Evolutionary conservation across 352 stramenopile species (phyloP).

Genomic region (Pythium phragmitis): DNA sequence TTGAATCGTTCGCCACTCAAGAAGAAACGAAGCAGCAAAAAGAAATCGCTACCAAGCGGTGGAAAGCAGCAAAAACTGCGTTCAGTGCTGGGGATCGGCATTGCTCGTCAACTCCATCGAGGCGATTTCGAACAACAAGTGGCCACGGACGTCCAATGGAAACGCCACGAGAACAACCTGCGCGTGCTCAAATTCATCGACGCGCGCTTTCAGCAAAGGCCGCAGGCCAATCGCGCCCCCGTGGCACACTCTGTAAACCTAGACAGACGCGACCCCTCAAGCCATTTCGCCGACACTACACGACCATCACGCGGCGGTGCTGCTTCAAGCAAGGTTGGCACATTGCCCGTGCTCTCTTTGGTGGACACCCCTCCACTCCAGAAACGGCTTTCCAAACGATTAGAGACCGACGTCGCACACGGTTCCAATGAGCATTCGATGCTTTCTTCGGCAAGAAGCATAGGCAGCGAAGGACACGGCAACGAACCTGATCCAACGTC

Average conservation of each 20-base stretch:
- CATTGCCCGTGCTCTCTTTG: no score
- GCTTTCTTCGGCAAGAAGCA: not conserved
- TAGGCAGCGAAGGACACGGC: not conserved
- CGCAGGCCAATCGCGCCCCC: not conserved
- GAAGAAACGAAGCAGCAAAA: not conserved
- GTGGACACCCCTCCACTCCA: no score
- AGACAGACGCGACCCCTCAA: not conserved
- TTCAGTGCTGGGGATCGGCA: constrained; percentile 7
- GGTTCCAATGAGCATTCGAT: not conserved
- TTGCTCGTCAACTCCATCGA: not conserved
- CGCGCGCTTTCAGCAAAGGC: not conserved
- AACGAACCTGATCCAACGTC: constrained; percentile 1
- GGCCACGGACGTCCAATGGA: constrained; percentile 1
- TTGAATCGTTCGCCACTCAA: not conserved
- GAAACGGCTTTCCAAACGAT: no score
- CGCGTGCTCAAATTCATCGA: constrained; percentile 18
- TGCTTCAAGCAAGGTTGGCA: not conserved
- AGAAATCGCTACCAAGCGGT: constrained; percentile 4
- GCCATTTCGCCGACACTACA: not conserved
- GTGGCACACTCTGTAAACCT: not conserved
- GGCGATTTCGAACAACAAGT: not conserved
- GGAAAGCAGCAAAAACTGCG: constrained; percentile 4
- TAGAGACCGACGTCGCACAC: no score
- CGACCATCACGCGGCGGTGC: not conserved
- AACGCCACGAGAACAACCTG: constrained; percentile 18